Conservation (phyloP, 2,329 filamentous ascomycete genomes). For the Aspergillus alliaceus region DNA sequence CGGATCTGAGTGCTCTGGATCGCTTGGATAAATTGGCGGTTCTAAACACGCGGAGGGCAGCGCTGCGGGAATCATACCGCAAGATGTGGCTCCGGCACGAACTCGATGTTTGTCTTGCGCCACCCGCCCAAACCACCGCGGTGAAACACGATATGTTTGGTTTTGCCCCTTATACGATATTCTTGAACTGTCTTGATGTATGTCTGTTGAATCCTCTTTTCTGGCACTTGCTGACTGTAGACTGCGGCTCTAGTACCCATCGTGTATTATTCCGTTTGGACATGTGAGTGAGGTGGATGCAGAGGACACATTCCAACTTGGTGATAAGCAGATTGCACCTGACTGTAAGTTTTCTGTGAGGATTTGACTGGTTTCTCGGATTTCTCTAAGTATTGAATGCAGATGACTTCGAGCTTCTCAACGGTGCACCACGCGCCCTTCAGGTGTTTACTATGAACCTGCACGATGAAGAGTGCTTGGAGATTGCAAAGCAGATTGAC, state of each 20-base stretch:
- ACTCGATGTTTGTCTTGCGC: slow-evolving; percentile 52
- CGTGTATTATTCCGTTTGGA: slow-evolving; percentile 48
- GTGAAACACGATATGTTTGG: slow-evolving; percentile 49
- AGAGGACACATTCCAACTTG: slow-evolving; percentile 7
- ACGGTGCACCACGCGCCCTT: slow-evolving; percentile 29
- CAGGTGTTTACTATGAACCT: slow-evolving; percentile 29
- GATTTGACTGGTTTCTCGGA: too few relatives aligned
- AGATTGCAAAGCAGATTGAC: slow-evolving; percentile 27
- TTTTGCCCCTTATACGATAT: slow-evolving; percentile 19
- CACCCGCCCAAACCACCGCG: slow-evolving; percentile 51
- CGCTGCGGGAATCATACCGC: slow-evolving; percentile 42
- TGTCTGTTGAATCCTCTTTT: slow-evolving; percentile 19
- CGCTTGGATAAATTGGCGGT: slow-evolving; percentile 16
- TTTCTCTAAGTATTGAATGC: neutral
- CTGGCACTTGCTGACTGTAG: neutral
- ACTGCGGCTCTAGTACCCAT: too few relatives aligned
- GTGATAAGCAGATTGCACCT: slow-evolving; percentile 15
- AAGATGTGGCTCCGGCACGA: slow-evolving; percentile 42
- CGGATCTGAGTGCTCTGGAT: slow-evolving; percentile 14
- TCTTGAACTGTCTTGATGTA: slow-evolving; percentile 54
- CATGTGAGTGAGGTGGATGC: slow-evolving; percentile 15
- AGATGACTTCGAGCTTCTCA: slow-evolving; percentile 25
- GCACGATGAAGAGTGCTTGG: slow-evolving; percentile 31
- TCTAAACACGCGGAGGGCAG: slow-evolving; percentile 27
- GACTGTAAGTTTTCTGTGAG: slow-evolving; percentile 24